Evolutionary conservation across 352 stramenopile species (phyloP), one percentile per base, ranked within the genome.

Genomic region (Aphanomyces invadans): DNA sequence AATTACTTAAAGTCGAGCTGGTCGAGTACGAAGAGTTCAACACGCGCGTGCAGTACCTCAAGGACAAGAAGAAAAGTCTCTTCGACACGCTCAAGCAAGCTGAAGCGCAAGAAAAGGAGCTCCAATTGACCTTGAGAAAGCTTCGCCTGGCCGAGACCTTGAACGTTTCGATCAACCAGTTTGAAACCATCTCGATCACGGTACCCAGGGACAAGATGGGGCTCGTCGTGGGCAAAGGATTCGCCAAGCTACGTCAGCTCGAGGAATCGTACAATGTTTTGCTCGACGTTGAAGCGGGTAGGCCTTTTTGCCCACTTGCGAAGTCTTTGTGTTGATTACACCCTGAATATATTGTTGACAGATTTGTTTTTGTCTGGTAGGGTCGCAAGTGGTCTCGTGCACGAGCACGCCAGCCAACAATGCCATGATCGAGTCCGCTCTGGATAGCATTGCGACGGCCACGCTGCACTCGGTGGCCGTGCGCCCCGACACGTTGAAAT

Each of bases 361-460:
- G 17, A 19, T 21, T 31, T 23, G 11, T 19, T 12, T 38, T 42
- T 26, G 17, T 57, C 25, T 36, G n/a, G 25, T 57, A 57, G 60
- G 60, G 4, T 38, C 60, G 7, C 87, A 82, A 49, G 46, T 79
- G 4, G 68, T 90, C 28, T 74, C 69, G 56, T 76, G 87, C 63
- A 88, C 75, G n/a, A 86, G 83, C 62, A 71, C 78, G 7, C 54
- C 68, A 4, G 70, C 74, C 28, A 77, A 89, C 33, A 71, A 75
- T 15, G 44, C 62, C 7, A 36, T 65, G 0, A 79, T 83, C 28
- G 79, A 80, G 54, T 71, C 69, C 0, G 70, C 73, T 23, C 80
- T 92, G 46, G 81, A 92, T 53, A 80, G 86, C 67, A 85, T 92
- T 51, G 79, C 80, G 59, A 71, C 89, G 0, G 83, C 83, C 2